These are phyloP conservation scores for Coniferiporia sulphurascens DNA, from an alignment of 1,284 basidiomycete genomes.

Conservation along the genomic window DNA sequence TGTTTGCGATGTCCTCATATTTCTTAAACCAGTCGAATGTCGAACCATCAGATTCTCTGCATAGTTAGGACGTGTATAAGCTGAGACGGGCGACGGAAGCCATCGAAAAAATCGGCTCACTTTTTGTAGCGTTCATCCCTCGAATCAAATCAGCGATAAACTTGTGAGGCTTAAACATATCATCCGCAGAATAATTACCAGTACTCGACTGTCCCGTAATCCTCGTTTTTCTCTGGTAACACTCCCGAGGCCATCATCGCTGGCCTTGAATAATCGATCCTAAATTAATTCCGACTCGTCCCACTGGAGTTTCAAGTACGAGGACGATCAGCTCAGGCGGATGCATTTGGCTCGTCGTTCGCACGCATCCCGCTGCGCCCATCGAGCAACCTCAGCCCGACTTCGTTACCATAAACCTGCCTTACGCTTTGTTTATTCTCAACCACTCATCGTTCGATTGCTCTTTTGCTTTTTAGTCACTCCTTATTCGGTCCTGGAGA, in stretches of 20 bases:
- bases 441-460: neutral
- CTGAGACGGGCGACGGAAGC: neutral
- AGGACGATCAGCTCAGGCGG: conserved; percentile 15
- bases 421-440: neutral
- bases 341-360: conserved; percentile 1
- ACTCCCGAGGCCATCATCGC: conserved; percentile 26
- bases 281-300: too few species aligned
- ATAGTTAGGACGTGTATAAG: conserved; percentile 23
- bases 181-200: conserved; percentile 44
- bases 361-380: neutral
- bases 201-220: conserved; percentile 71
- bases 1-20: conserved; percentile 58
- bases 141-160: neutral
- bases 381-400: too few species aligned
- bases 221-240: conserved; percentile 65
- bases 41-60: conserved; percentile 36
- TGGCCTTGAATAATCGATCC: conserved; percentile 6
- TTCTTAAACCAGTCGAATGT: conserved; percentile 88
- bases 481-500: conserved; percentile 4
- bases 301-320: too few species aligned
- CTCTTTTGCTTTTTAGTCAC: conserved; percentile 5
- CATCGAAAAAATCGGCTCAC: conserved; percentile 31
- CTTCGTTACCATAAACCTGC: neutral
- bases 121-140: conserved; percentile 68
- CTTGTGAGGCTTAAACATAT: conserved; percentile 12